Evolutionary conservation across 2,329 filamentous ascomycete genomes (phyloP), one percentile per base, ranked within the genome.

Genomic region (Fusarium domesticum): DNA sequence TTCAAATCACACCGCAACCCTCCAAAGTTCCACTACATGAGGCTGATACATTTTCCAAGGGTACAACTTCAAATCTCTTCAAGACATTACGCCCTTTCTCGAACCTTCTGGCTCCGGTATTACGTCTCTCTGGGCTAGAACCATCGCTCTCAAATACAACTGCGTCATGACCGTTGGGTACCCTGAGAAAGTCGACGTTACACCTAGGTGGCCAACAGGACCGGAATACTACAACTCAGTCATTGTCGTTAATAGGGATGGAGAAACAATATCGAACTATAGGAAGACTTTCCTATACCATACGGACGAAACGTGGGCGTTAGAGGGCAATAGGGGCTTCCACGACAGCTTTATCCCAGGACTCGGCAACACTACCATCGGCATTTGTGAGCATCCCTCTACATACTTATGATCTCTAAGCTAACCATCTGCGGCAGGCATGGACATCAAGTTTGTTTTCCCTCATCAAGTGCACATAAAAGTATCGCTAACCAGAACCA

Each of bases 61-160:
- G 20, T 93, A 91, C 70, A 90, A 90, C 63, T 92, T 91, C 69
- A 76, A 78, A 33, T 85, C 83, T 0, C 64, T 88, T 2, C 69
- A 77, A 23, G 75, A 88, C 2, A 89, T 92, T 34, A 66, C 68
- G 1, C 84, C 85, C 0, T 86, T 73, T 54, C 77, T 92, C 4
- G 88, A 93, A 59, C 77, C 73, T 0, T 78, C 78, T 0, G 76
- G 78, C 5, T 71, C 78, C 0, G 88, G 88, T 0, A 80, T 85
- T 41, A 83, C 76, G 6, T 83, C 86, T 0, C 65, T 84, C 16
- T 93, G 87, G 88, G 86, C 87, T 0, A 72, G 80, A 30, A 80
- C 76, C 0, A 79, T 75, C 0, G 87, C 88, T 0, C 69, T 80
- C 18, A 82, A 81, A 54, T 74, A 85, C 57, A 73, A 83, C 47